Evolutionary conservation across 768 basidiomycete species (phyloP).

Genomic region (Phylloporus rhodoxanthus): DNA sequence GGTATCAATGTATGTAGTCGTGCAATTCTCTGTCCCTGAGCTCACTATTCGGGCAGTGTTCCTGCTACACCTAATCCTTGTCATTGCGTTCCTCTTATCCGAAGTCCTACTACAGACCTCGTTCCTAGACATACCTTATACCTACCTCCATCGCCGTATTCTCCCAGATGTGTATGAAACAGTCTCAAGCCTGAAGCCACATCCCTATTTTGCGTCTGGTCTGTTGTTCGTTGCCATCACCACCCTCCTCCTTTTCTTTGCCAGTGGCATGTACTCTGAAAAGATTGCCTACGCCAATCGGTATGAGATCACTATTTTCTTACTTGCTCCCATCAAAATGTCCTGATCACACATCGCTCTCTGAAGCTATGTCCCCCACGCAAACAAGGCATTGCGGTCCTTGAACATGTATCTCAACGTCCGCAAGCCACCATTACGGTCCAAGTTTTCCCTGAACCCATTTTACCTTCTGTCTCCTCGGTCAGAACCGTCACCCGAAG

Average conservation of each 20-base stretch:
- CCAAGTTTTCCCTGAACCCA: constrained; percentile 43
- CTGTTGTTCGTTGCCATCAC: constrained; percentile 84
- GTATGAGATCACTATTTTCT: constrained; percentile 42
- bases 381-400: constrained; percentile 83
- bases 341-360: constrained; percentile 12
- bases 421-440: constrained; percentile 66
- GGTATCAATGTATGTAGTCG: constrained; percentile 67
- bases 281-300: constrained; percentile 95
- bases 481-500: constrained; percentile 18
- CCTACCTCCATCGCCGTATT: constrained; percentile 40
- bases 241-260: constrained; percentile 90
- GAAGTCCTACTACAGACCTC: constrained; percentile 70
- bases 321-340: constrained; percentile 6
- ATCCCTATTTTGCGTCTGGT: constrained; percentile 73
- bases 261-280: constrained; percentile 92
- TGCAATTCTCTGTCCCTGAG: constrained; percentile 10
- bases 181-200: constrained; percentile 41
- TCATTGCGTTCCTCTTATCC: constrained; percentile 65
- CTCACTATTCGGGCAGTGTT: constrained; percentile 50
- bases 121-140: constrained; percentile 59
- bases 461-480: constrained; percentile 36
- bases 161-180: constrained; percentile 48
- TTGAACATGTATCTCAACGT: constrained; percentile 98
- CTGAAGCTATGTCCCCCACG: constrained; percentile 89
- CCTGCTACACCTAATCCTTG: constrained; percentile 58